Percentiles rank a stretch among this genome's conserved stretches.
Conservation (phyloP, 1,284 basidiomycete genomes). For the Ganoderma boninense region DNA sequence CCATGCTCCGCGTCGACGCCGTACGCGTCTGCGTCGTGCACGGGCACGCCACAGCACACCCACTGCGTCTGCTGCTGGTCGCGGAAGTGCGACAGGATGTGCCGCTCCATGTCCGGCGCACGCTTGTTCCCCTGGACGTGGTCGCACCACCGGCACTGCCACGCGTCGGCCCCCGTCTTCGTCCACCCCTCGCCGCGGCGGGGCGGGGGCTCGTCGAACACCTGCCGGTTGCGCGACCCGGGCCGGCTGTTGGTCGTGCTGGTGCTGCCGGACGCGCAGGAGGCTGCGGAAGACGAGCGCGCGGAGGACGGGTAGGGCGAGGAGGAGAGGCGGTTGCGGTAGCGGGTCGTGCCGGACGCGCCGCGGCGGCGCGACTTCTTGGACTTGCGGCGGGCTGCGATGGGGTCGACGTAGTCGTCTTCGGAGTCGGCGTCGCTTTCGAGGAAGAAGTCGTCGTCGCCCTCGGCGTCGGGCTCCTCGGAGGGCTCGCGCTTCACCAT, state of each 20-base stretch:
- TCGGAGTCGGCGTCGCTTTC: slow-evolving; percentile 30
- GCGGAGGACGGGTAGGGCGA: slow-evolving; percentile 29
- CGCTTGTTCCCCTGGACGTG: slow-evolving; percentile 36
- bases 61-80: slow-evolving; percentile 21
- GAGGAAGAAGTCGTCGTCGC: slow-evolving; percentile 10
- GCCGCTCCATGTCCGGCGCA: slow-evolving; percentile 39
- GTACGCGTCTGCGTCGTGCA: slow-evolving; percentile 22
- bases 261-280: slow-evolving; percentile 14
- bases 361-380: slow-evolving; percentile 1
- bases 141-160: slow-evolving; percentile 33
- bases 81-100: slow-evolving; percentile 37
- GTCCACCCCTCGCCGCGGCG: slow-evolving; percentile 23
- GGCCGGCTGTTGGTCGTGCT: slow-evolving; percentile 18
- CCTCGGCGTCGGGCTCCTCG: slow-evolving; percentile 21
- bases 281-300: slow-evolving; percentile 18
- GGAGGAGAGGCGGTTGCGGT: slow-evolving; percentile 17
- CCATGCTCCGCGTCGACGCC: slow-evolving; percentile 16
- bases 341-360: not conserved
- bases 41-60: slow-evolving; percentile 39
- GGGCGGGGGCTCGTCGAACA: slow-evolving; percentile 24
- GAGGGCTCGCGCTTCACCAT: not conserved
- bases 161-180: slow-evolving; percentile 24
- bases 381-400: not conserved
- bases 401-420: slow-evolving; percentile 26
- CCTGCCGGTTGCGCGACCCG: slow-evolving; percentile 29